Evolutionary conservation across 1,284 basidiomycete genomes (phyloP).

Genomic region (Termitomyces sp.): DNA sequence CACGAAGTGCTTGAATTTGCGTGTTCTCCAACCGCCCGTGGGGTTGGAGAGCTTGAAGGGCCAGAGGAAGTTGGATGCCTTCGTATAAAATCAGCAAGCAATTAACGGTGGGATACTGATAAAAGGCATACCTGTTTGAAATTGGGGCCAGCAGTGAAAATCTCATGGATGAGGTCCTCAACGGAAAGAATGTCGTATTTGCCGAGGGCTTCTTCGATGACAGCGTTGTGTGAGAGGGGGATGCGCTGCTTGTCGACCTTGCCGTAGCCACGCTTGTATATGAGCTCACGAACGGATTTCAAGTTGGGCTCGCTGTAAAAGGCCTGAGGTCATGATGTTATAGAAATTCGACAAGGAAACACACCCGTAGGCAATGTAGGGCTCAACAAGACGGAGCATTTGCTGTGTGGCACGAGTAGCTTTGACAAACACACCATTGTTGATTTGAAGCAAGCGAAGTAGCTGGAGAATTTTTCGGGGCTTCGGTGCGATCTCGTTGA

Average conservation of each 20-base stretch:
- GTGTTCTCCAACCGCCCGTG: slow-evolving; percentile 93
- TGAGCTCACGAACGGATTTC: slow-evolving; percentile 93
- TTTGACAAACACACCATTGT: slow-evolving; percentile 99
- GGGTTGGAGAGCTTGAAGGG: slow-evolving; percentile 99
- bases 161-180: slow-evolving; percentile 98
- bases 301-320: slow-evolving; percentile 79
- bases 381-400: slow-evolving; percentile 97
- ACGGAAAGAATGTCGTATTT: slow-evolving; percentile 96
- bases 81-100: slow-evolving; percentile 2
- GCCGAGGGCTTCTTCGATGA: slow-evolving; percentile 92
- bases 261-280: slow-evolving; percentile 99
- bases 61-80: slow-evolving; percentile 95
- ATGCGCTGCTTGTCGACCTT: slow-evolving; percentile 98
- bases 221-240: slow-evolving; percentile 89
- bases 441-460: slow-evolving; percentile 98
- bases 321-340: slow-evolving; percentile 4
- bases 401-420: slow-evolving; percentile 95
- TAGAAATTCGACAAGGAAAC: slow-evolving; percentile 20
- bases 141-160: slow-evolving; percentile 92
- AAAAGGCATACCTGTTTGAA: slow-evolving; percentile 84
- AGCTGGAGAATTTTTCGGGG: slow-evolving; percentile 99
- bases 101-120: background rate
- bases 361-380: slow-evolving; percentile 94
- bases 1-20: slow-evolving; percentile 95
- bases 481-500: slow-evolving; percentile 99